Conservation (phyloP, 2,329 filamentous ascomycete genomes). For the Cladosporium austrohemisphaericum region DNA sequence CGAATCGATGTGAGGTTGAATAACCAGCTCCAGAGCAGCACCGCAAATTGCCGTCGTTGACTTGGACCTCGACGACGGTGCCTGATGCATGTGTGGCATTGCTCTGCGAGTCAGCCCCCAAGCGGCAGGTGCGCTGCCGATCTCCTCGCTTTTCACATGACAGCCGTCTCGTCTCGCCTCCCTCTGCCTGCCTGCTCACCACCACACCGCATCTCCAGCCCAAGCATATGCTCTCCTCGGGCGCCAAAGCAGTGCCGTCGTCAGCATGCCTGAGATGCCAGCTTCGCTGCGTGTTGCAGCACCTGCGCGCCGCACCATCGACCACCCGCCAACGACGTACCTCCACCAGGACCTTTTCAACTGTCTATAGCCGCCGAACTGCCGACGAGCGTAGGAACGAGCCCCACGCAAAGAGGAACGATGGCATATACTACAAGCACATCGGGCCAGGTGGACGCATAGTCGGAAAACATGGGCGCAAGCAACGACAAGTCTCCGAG, state of each 20-base stretch:
- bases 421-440: background rate
- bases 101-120: no score
- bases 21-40: no score
- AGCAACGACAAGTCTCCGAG: conserved; percentile 25
- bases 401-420: background rate
- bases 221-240: conserved; percentile 19
- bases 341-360: conserved; percentile 1
- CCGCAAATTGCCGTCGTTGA: no score
- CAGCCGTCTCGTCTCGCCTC: background rate
- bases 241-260: conserved; percentile 16
- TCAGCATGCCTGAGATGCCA: conserved; percentile 20
- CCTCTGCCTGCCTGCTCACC: background rate
- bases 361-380: background rate
- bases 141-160: conserved; percentile 15
- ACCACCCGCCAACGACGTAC: background rate
- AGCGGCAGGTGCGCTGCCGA: conserved; percentile 5
- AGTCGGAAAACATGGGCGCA: conserved; percentile 26
- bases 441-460: conserved; percentile 17
- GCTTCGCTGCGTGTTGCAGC: conserved; percentile 17
- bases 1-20: no score
- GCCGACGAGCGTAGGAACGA: background rate
- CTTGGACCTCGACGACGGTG: no score
- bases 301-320: background rate
- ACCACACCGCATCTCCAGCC: background rate
- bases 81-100: no score